Percentiles rank a stretch among this genome's conserved stretches.
Evolutionary conservation across 2,329 filamentous ascomycete genomes (phyloP).

Genomic region (Talaromyces sp.): DNA sequence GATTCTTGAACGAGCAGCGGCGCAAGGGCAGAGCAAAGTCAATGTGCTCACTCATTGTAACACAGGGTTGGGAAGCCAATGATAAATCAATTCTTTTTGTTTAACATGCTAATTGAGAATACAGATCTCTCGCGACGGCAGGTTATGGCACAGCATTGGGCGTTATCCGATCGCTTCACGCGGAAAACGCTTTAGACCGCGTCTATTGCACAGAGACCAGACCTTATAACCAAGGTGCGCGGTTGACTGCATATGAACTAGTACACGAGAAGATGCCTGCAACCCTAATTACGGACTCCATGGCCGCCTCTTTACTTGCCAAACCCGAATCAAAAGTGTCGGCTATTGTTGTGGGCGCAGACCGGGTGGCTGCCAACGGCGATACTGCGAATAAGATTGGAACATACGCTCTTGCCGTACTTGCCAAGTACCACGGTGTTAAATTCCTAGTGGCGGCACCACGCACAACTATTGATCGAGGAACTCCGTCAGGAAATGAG

Average conservation of each 20-base stretch:
- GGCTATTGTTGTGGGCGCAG: conserved; percentile 89
- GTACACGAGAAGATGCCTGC: conserved; percentile 88
- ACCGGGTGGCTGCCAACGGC: conserved; percentile 91
- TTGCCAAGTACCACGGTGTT: conserved; percentile 80
- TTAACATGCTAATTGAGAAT: conserved; percentile 7
- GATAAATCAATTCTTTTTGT: neutral
- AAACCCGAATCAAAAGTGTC: conserved; percentile 62
- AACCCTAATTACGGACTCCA: conserved; percentile 91
- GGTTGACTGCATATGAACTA: conserved; percentile 94
- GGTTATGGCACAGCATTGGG: conserved; percentile 96
- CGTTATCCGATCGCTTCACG: conserved; percentile 79
- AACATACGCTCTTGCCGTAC: conserved; percentile 87
- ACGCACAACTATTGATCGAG: conserved; percentile 86
- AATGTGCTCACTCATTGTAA: conserved; percentile 98
- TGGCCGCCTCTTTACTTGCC: conserved; percentile 81
- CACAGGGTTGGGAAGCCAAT: conserved; percentile 63
- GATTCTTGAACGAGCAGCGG: conserved; percentile 61
- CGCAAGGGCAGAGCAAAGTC: conserved; percentile 54
- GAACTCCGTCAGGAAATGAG: conserved; percentile 69
- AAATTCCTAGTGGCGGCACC: conserved; percentile 95
- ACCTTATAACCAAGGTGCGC: conserved; percentile 95
- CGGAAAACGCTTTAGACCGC: conserved; percentile 64
- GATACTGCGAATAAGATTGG: conserved; percentile 99
- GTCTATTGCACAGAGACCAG: conserved; percentile 96
- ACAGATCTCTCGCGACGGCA: conserved; percentile 83